phyloP scores from a whole-genome alignment of 352 stramenopile species.

The Phytophthora ramorum region DNA sequence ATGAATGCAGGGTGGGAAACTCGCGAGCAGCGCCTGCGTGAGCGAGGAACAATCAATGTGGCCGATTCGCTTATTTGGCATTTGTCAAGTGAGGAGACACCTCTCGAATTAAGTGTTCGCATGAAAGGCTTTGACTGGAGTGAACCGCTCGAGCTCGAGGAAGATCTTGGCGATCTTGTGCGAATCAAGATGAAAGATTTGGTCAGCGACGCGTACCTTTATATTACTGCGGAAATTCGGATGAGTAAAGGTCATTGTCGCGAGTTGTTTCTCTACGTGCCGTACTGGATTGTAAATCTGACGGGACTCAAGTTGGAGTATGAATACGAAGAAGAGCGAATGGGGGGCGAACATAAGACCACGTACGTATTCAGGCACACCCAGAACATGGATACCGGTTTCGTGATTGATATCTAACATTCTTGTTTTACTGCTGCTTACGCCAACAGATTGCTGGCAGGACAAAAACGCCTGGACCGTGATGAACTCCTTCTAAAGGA shows the following conservation, averaged over 20 bases:
- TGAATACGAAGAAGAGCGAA: constrained; percentile 81
- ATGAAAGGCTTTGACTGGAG: constrained; percentile 91
- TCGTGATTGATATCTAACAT: constrained; percentile 11
- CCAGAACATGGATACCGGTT: not conserved
- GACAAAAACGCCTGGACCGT: constrained; percentile 79
- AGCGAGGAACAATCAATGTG: constrained; percentile 79
- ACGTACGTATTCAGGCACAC: constrained; percentile 42
- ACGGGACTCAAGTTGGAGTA: constrained; percentile 86
- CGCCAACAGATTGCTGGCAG: constrained; percentile 58
- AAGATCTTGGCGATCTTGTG: constrained; percentile 58
- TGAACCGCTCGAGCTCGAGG: constrained; percentile 62
- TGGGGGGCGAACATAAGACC: constrained; percentile 69
- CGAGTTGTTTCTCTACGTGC: constrained; percentile 85
- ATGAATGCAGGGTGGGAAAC: constrained; percentile 77
- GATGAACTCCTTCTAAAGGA: constrained; percentile 83
- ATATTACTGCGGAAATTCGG: constrained; percentile 71
- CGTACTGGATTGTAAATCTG: constrained; percentile 91
- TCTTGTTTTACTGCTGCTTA: constrained; percentile 6
- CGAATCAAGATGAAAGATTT: constrained; percentile 84
- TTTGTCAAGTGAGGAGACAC: constrained; percentile 79
- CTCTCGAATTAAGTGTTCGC: constrained; percentile 76
- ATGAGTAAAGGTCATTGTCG: constrained; percentile 60
- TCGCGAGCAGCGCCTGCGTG: constrained; percentile 74
- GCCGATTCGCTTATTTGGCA: constrained; percentile 87
- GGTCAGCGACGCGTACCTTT: constrained; percentile 75